Evolutionary conservation across 208 protist genomes (phyloP), one percentile per base, ranked within the genome.

Genomic region (Crithidia brevicula): DNA sequence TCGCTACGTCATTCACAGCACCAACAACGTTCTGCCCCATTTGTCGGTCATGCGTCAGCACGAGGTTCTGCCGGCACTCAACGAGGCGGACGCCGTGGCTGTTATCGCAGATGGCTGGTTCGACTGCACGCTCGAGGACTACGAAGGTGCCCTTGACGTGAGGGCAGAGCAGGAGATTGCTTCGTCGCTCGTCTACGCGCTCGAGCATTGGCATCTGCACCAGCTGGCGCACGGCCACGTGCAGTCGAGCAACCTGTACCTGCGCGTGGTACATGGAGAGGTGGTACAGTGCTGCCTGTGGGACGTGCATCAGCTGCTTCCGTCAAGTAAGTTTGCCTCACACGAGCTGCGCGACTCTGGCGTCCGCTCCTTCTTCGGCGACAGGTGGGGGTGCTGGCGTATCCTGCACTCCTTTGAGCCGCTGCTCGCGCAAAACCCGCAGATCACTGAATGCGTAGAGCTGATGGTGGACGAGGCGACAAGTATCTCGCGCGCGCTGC

Each of bases 171-270:
- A 70, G 62, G 65, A 72, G 54, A 82, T 97, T 42, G 82, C 83
- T 10, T 82, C 67, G 23, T 83, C 90, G 23, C 49, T 95, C 16
- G 28, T 92, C 40, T 87, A 78, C 67, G 89, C 83, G 10, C 28
- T 97, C 36, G 89, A 97, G 69, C 89, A 97, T 61, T 95, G 82
- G 85, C 92, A 97, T 57, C 77, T 95, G 45, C 89, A 93, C 68
- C 71, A 80, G 31, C 47, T 85, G 13, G 45, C 74, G 18, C 92
- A 97, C 61, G 86, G 89, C 11, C 80, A 93, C 54, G 60, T 97
- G 8, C 54, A 67, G 30, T 79, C 86, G 9, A 61, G 72, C 54
- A 97, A 97, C 70, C 49, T 97, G 6, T 89, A 91, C 61, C 30
- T 97, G 30, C 66, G 67, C 53, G 75, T 93, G 13, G 72, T 63